These are phyloP conservation scores for Synchytrium microbalum DNA, from an alignment of 371 early-diverging fungal species.

Conservation along the genomic window DNA sequence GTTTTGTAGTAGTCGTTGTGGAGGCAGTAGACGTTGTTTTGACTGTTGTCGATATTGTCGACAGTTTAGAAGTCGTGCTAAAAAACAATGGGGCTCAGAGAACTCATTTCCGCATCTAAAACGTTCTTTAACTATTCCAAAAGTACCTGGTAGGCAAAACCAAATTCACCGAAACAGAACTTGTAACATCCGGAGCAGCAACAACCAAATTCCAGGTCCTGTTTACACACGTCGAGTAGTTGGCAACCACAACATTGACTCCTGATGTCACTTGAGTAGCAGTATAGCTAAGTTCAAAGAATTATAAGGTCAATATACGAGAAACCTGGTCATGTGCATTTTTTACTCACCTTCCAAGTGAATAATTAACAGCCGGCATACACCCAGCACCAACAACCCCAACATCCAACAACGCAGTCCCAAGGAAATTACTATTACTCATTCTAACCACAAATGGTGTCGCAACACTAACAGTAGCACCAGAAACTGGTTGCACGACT, in stretches of 20 bases:
- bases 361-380: background rate
- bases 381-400: background rate
- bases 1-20: no score
- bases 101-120: no score
- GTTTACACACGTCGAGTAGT: background rate
- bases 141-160: background rate
- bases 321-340: no score
- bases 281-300: background rate
- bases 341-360: background rate
- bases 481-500: background rate
- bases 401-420: background rate
- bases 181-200: background rate
- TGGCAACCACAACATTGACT: background rate
- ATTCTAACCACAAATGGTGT: background rate
- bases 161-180: background rate
- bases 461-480: no score
- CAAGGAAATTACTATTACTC: background rate
- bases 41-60: no score
- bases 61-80: no score
- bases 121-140: no score
- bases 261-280: background rate
- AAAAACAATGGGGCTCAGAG: no score
- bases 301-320: no score
- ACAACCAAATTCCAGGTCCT: background rate
- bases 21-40: no score